phyloP scores from a whole-genome alignment of 2,329 filamentous ascomycete genomes.

The Venturia pyrina region DNA sequence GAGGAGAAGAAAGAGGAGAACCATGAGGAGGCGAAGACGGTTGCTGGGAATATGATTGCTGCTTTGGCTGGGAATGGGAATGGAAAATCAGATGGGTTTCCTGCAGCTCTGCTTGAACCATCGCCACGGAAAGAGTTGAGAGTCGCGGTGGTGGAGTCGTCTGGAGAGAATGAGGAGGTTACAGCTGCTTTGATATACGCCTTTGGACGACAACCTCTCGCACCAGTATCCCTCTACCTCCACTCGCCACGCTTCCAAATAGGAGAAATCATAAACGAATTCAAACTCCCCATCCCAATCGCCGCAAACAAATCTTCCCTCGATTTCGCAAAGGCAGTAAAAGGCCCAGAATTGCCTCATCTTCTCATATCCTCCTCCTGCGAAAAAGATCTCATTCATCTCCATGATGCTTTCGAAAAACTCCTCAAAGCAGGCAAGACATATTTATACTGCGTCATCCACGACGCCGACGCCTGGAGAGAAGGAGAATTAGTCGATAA shows the following conservation, averaged over 20 bases:
- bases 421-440: conserved; percentile 19
- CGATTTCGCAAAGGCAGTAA: conserved; percentile 12
- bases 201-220: conserved; percentile 18
- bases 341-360: conserved; percentile 15
- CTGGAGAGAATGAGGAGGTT: conserved; percentile 23
- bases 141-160: conserved; percentile 17
- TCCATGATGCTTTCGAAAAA: conserved; percentile 15
- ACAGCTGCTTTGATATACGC: conserved; percentile 21
- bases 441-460: conserved; percentile 21
- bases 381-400: conserved; percentile 18
- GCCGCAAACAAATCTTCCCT: not conserved
- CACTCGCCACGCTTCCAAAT: conserved; percentile 19
- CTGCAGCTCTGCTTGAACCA: not conserved
- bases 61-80: not conserved
- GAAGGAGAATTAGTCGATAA: conserved; percentile 15
- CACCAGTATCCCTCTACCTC: conserved; percentile 19
- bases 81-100: not conserved
- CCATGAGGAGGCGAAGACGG: not conserved
- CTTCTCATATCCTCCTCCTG: conserved; percentile 21
- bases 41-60: not conserved
- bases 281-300: conserved; percentile 16
- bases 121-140: not conserved
- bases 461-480: conserved; percentile 18
- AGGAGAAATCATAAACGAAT: conserved; percentile 19
- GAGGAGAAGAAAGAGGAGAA: not conserved